These are phyloP conservation scores for Microdochium nivale DNA, from an alignment of 2,329 filamentous ascomycete genomes.

Conservation along the genomic window DNA sequence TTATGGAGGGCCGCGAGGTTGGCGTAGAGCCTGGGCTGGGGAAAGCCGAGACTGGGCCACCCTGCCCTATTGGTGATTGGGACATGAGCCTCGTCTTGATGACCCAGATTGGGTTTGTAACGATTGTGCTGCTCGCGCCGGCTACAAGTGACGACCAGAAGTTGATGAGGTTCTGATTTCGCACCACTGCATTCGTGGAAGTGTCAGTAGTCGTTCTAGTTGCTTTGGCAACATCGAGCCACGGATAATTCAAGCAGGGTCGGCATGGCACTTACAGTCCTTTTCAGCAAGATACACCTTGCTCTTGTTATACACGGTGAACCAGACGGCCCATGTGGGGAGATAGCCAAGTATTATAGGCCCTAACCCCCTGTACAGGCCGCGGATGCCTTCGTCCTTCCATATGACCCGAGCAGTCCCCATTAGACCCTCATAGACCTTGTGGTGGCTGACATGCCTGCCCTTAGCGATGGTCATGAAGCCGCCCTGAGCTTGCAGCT, in stretches of 20 bases:
- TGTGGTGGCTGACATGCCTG: slow-evolving; percentile 38
- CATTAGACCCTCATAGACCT: slow-evolving; percentile 76
- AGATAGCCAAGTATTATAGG: slow-evolving; percentile 94
- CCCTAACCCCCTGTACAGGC: slow-evolving; percentile 86
- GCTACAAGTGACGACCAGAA: slow-evolving; percentile 87
- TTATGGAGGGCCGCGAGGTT: slow-evolving; percentile 44
- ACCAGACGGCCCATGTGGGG: slow-evolving; percentile 97
- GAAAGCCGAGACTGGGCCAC: slow-evolving; percentile 34
- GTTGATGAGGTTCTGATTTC: slow-evolving; percentile 69
- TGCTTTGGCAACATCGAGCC: slow-evolving; percentile 4
- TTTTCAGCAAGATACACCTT: slow-evolving; percentile 64
- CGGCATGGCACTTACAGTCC: slow-evolving; percentile 43
- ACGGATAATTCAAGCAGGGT: background rate
- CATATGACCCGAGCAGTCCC: slow-evolving; percentile 83
- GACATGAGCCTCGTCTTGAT: slow-evolving; percentile 99
- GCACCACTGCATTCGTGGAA: slow-evolving; percentile 20
- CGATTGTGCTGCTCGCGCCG: slow-evolving; percentile 85
- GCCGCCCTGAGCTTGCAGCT: slow-evolving; percentile 88
- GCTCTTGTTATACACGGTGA: slow-evolving; percentile 89
- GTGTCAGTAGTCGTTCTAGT: background rate
- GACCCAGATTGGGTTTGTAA: slow-evolving; percentile 98
- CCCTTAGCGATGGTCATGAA: slow-evolving; percentile 50
- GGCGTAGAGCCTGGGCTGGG: slow-evolving; percentile 44
- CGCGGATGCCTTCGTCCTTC: slow-evolving; percentile 77
- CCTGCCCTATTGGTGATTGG: slow-evolving; percentile 51